Base-by-base conservation (phyloP, 2,329 filamentous ascomycete genomes). In the Albophoma yamanashiensis region DNA sequence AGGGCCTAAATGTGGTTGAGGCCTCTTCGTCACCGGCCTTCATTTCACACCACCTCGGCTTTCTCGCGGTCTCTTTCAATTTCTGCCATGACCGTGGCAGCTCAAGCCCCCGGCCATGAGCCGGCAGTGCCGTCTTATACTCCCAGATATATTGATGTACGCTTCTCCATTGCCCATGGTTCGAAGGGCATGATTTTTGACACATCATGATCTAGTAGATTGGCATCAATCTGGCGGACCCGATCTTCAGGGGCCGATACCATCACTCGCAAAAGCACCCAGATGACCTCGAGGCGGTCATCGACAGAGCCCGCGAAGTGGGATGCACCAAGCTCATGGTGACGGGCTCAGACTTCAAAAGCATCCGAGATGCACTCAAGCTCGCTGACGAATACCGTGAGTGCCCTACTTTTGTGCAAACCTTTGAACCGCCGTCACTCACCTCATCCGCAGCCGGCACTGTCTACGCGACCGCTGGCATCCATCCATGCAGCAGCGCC, bases 211-310 rank as follows among this genome's bases (percentile, higher is more conserved):
- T 64, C 65, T 42, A 67, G 63, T 70, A 88, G 85, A 88, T 99
- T 69, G 94, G 93, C 61, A 97, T 99, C 79, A 99, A 99, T 74
- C 83, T 99, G 59, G 89, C 92, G 58, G 94, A 99, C 70, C 89
- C 90, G 58, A 91, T 97, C 62, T 99, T 93, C 74, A 83, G 85
- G 55, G 94, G 94, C 57, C 75, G 83, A 50, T 95, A 97, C 70
- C 88, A 95, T 70, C 91, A 90, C 68, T 92, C 87, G 63, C 81
- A 89, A 65, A 76, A 79, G 34, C 91, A 95, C 67, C 83, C 86
- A 14, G 81, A 89, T 67, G 91, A 95, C 70, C 82, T 93, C 20
- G 73, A 80, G 36, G 87, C 86, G 64, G 89, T 99, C 34, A 77
- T 99, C n/a, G 79, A 87, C 64, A 83, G 94, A 64, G 92, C 91